phyloP scores from a whole-genome alignment of 371 early-diverging fungal species.

The Mortierella sp. region DNA sequence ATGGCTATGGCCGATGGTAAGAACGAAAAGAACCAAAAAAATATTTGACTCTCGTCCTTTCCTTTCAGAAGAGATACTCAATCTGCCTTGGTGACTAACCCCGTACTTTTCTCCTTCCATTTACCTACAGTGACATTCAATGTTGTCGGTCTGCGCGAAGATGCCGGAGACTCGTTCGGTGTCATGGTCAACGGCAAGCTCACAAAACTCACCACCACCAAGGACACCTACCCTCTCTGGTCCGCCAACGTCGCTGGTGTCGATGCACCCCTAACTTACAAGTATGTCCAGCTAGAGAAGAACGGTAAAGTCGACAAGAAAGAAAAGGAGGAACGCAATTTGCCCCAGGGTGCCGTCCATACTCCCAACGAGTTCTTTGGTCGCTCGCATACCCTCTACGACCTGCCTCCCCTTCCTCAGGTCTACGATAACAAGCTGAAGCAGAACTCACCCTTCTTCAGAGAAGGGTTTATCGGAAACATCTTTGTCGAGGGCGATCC shows the following conservation, averaged over 20 bases:
- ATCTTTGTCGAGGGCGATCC: constrained; percentile 38
- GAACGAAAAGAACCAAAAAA: not conserved
- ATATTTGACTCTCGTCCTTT: not conserved
- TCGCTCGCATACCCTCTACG: constrained; percentile 59
- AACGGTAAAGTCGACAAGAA: constrained; percentile 22
- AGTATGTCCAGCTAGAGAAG: constrained; percentile 36
- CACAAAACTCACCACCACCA: constrained; percentile 38
- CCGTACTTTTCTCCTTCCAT: not conserved
- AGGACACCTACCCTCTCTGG: constrained; percentile 48
- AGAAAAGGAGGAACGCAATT: constrained; percentile 47
- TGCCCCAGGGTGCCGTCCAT: constrained; percentile 54
- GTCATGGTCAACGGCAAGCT: constrained; percentile 46
- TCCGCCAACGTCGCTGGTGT: constrained; percentile 47
- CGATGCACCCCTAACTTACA: constrained; percentile 39
- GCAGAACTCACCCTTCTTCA: constrained; percentile 48
- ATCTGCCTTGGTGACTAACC: not conserved
- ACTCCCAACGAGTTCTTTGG: constrained; percentile 71
- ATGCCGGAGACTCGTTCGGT: constrained; percentile 29
- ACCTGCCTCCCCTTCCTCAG: constrained; percentile 67
- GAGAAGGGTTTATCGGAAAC: constrained; percentile 41
- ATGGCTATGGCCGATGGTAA: constrained; percentile 53
- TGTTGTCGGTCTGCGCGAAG: constrained; percentile 41
- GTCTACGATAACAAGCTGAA: constrained; percentile 56
- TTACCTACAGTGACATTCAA: constrained; percentile 44
- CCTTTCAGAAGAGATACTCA: not conserved